Conservation (phyloP, 768 basidiomycete genomes). For the Auriculariales sp. region DNA sequence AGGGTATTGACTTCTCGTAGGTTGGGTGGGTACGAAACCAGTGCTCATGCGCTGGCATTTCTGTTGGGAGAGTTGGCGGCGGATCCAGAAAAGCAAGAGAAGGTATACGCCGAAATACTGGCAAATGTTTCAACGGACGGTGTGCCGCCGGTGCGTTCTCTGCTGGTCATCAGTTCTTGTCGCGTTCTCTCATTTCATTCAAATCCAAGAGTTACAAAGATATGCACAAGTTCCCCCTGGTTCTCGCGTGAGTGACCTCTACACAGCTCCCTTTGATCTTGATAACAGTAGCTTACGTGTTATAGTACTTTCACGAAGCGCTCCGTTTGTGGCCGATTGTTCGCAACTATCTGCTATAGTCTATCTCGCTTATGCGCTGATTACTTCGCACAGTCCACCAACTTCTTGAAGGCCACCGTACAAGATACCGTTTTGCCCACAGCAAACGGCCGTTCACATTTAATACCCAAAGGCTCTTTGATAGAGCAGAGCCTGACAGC, state of each 20-base stretch:
- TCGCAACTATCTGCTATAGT: too few relatives aligned
- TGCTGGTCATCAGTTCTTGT: too few relatives aligned
- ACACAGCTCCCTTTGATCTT: neutral
- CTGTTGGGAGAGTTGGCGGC: constrained; percentile 1
- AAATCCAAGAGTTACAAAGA: constrained; percentile 5
- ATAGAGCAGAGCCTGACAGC: neutral
- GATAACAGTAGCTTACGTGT: neutral
- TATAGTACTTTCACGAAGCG: neutral
- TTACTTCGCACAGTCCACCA: neutral
- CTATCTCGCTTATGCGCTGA: too few relatives aligned
- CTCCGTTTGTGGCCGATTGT: neutral
- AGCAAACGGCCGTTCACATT: neutral
- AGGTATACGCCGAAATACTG: constrained; percentile 1
- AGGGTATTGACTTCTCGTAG: too few relatives aligned
- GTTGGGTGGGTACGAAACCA: constrained; percentile 3
- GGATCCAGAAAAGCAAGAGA: constrained; percentile 3
- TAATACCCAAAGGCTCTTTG: neutral
- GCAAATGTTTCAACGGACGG: constrained; percentile 1
- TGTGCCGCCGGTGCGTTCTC: neutral
- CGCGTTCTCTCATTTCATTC: too few relatives aligned
- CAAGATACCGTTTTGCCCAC: neutral
- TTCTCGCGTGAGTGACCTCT: constrained; percentile 1
- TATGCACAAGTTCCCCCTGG: neutral
- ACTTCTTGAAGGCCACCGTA: neutral
- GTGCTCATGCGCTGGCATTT: constrained; percentile 2